These are phyloP conservation scores for Ceriops decandra DNA, from an alignment of 345 rosid species.

Conservation along the genomic window DNA sequence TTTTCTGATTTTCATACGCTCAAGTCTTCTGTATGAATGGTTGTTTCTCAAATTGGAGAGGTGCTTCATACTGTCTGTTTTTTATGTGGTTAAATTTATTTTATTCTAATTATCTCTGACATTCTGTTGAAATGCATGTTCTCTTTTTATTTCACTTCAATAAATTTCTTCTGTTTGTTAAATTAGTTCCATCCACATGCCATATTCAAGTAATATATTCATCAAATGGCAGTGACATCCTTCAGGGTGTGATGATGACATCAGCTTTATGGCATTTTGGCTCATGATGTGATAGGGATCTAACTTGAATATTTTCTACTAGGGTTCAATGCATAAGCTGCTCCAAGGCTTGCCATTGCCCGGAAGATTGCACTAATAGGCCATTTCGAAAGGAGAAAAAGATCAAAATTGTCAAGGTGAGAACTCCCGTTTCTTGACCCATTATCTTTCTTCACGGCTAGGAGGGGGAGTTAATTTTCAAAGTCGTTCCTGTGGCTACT, in stretches of 20 bases:
- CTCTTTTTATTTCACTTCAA: not conserved
- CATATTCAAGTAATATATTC: not conserved
- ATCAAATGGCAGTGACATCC: not conserved
- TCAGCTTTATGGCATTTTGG: slow-evolving; percentile 1
- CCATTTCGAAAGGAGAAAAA: slow-evolving; percentile 92
- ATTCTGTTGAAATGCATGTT: too few species aligned
- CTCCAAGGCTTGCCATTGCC: slow-evolving; percentile 76
- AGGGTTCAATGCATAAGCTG: slow-evolving; percentile 94
- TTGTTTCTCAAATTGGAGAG: not conserved
- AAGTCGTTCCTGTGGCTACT: not conserved
- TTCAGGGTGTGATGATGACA: not conserved
- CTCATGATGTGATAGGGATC: slow-evolving; percentile 1
- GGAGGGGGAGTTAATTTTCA: not conserved
- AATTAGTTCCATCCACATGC: not conserved
- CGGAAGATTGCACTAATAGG: slow-evolving; percentile 83
- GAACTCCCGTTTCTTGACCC: not conserved
- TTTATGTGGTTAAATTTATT: not conserved
- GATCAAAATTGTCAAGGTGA: slow-evolving; percentile 76
- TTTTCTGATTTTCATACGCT: too few species aligned
- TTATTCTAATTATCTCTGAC: not conserved
- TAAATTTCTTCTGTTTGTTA: not conserved
- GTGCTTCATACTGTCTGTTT: not conserved
- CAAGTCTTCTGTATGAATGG: not conserved
- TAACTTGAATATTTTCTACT: slow-evolving; percentile 5
- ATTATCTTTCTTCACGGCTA: not conserved